phyloP scores from a whole-genome alignment of 192 early-diverging fungal genomes.

The Coemansia sp. region DNA sequence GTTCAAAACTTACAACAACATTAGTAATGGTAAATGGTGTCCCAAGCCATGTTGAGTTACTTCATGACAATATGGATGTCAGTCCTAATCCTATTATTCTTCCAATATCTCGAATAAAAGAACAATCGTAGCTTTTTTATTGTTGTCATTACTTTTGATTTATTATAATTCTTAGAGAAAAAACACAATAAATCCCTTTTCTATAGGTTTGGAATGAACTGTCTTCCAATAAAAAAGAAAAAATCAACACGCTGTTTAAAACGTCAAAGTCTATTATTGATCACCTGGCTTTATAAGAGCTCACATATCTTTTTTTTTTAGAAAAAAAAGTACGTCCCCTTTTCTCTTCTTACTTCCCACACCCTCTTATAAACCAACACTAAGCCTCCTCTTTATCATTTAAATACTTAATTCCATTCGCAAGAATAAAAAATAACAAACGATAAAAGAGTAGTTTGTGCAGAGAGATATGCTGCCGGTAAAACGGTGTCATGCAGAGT shows the following conservation, averaged over 20 bases:
- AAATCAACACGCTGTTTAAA: background rate
- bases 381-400: background rate
- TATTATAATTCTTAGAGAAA: no score
- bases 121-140: conserved; percentile 1
- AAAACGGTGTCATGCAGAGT: conserved; percentile 6
- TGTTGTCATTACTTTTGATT: no score
- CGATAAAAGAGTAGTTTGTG: background rate
- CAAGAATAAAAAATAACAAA: background rate
- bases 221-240: no score
- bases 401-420: background rate
- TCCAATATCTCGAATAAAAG: conserved; percentile 27
- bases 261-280: background rate
- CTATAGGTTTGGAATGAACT: no score
- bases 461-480: background rate
- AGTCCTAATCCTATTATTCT: conserved; percentile 42
- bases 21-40: conserved; percentile 33
- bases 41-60: conserved; percentile 35
- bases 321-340: background rate
- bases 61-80: conserved; percentile 22
- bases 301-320: no score
- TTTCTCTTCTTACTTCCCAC: background rate
- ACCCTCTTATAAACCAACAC: background rate
- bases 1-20: conserved; percentile 29
- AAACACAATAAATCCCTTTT: no score
- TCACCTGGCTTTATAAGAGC: background rate